Evolutionary conservation across 768 basidiomycete genomes (phyloP).

Genomic region (Lentinula guzmanii): DNA sequence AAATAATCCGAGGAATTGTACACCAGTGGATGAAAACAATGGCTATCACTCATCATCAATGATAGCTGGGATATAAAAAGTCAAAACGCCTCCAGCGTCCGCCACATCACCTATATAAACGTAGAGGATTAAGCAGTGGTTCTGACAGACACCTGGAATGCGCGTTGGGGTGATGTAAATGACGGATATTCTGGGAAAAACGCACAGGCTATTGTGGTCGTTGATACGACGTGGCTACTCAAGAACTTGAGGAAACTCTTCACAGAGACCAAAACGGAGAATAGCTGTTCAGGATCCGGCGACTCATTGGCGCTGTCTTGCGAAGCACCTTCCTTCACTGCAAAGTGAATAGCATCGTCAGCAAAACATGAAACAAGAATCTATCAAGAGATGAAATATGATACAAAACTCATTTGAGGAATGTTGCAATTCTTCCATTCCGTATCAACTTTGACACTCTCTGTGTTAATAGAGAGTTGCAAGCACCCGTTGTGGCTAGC

Average conservation of each 20-base stretch:
- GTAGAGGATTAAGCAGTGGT: conserved; percentile 82
- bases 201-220: conserved; percentile 81
- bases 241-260: conserved; percentile 79
- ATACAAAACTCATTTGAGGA: conserved; percentile 43
- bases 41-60: conserved; percentile 43
- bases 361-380: neutral
- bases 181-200: conserved; percentile 4
- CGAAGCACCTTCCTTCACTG: conserved; percentile 14
- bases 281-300: conserved; percentile 51
- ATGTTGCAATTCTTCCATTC: conserved; percentile 73
- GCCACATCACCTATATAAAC: conserved; percentile 82
- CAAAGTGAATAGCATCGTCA: neutral
- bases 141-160: conserved; percentile 65
- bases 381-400: neutral
- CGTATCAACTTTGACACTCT: conserved; percentile 72
- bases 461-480: conserved; percentile 54
- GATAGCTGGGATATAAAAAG: conserved; percentile 82
- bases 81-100: conserved; percentile 78
- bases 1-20: neutral
- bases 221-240: conserved; percentile 73
- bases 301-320: conserved; percentile 24
- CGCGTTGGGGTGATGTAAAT: neutral
- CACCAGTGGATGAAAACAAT: neutral
- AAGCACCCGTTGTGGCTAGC: conserved; percentile 58
- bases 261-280: conserved; percentile 63